Conservation (phyloP, 192 early-diverging fungal species). For the Coemansia sp. region DNA sequence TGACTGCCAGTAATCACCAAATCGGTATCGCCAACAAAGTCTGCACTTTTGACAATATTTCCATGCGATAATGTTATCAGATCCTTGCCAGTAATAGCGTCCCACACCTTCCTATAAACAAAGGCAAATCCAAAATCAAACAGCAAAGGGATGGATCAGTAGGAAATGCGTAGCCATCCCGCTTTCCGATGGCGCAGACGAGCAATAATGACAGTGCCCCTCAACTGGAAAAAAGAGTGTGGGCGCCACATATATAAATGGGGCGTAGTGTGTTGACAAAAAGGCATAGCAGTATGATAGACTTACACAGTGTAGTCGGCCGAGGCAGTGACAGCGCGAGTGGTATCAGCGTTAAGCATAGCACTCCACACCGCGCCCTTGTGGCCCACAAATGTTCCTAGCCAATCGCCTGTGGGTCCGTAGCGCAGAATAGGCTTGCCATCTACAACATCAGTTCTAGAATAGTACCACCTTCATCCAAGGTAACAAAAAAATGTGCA, state of each 20-base stretch:
- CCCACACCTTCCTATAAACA: slow-evolving; percentile 72
- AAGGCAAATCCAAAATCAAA: slow-evolving; percentile 6
- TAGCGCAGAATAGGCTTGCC: slow-evolving; percentile 83
- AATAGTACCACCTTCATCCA: not conserved
- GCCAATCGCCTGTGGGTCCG: slow-evolving; percentile 90
- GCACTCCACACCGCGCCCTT: slow-evolving; percentile 93
- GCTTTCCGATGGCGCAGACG: not conserved
- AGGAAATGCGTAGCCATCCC: not conserved
- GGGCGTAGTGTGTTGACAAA: slow-evolving; percentile 49
- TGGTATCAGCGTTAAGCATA: slow-evolving; percentile 70
- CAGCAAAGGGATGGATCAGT: not conserved
- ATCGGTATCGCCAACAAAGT: slow-evolving; percentile 68
- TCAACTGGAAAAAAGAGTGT: not conserved
- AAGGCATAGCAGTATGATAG: not conserved
- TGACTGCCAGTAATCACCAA: slow-evolving; percentile 78
- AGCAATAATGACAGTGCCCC: not conserved
- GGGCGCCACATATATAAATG: not conserved
- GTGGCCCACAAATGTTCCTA: slow-evolving; percentile 86
- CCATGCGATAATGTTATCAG: slow-evolving; percentile 69
- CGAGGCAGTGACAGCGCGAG: slow-evolving; percentile 86
- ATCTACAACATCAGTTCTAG: slow-evolving; percentile 46
- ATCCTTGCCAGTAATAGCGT: slow-evolving; percentile 74
- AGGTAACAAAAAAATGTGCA: slow-evolving; percentile 6
- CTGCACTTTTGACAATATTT: slow-evolving; percentile 83
- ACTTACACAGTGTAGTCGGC: slow-evolving; percentile 87